These are phyloP conservation scores for Meira nashicola DNA, from an alignment of 1,284 basidiomycete species.

Conservation along the genomic window DNA sequence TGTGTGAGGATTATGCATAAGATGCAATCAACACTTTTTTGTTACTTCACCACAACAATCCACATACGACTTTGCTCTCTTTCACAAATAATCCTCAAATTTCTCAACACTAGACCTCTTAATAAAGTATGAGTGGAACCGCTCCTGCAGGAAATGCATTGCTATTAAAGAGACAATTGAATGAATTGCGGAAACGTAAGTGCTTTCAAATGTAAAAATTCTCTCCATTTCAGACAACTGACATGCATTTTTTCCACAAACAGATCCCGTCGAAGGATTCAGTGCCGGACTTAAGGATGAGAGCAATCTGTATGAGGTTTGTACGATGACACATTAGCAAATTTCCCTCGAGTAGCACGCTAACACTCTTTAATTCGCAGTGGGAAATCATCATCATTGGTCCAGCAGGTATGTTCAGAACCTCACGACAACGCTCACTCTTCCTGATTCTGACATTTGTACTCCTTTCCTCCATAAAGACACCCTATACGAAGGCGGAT, in stretches of 20 bases:
- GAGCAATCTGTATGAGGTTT: constrained; percentile 46
- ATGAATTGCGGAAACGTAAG: constrained; percentile 47
- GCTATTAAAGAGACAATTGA: constrained; percentile 50
- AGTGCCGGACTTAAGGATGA: constrained; percentile 53
- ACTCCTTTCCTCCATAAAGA: constrained; percentile 19
- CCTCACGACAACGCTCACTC: background rate
- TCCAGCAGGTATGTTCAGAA: constrained; percentile 29
- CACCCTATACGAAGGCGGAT: constrained; percentile 52
- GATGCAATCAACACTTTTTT: background rate
- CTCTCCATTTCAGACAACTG: background rate
- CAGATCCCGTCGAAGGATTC: constrained; percentile 50
- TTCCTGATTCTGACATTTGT: background rate
- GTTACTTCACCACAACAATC: no score
- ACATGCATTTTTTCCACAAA: background rate
- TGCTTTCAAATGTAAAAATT: background rate
- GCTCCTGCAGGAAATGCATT: constrained; percentile 46
- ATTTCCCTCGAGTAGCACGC: background rate
- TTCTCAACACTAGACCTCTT: no score
- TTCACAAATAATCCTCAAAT: no score
- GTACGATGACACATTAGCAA: background rate
- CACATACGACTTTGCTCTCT: no score
- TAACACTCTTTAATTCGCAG: constrained; percentile 3
- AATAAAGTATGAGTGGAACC: no score
- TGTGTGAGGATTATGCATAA: background rate
- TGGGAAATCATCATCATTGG: constrained; percentile 54